Evolutionary conservation across 352 stramenopile genomes (phyloP).

Genomic region (Phytophthora sp.): DNA sequence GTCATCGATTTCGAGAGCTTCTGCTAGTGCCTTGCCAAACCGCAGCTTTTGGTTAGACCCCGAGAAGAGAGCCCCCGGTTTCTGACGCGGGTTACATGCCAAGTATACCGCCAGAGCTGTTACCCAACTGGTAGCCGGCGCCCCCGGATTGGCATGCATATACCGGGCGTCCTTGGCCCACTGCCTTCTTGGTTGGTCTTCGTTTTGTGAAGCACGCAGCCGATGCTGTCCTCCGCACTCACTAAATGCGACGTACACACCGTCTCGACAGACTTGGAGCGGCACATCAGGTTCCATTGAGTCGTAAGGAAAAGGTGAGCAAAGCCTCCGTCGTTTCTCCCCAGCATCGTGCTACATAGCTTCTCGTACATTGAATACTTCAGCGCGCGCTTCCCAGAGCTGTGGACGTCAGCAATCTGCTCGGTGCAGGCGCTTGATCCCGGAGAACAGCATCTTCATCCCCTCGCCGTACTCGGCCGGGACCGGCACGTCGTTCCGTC

Average conservation of each 20-base stretch:
- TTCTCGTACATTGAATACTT: slow-evolving; percentile 13
- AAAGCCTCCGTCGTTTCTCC: slow-evolving; percentile 17
- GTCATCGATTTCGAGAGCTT: background rate
- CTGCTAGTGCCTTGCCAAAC: slow-evolving; percentile 3
- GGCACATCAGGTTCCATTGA: slow-evolving; percentile 43
- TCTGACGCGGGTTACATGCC: background rate
- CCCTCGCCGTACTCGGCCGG: background rate
- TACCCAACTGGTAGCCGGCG: background rate
- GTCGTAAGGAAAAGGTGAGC: slow-evolving; percentile 30
- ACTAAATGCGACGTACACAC: slow-evolving; percentile 18
- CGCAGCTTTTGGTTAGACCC: slow-evolving; percentile 8
- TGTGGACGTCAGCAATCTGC: background rate
- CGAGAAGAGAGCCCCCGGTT: slow-evolving; percentile 3
- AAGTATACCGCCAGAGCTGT: slow-evolving; percentile 5
- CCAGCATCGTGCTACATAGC: slow-evolving; percentile 3
- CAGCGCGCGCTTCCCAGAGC: slow-evolving; percentile 16
- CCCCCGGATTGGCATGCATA: slow-evolving; percentile 16
- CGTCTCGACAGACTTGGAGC: slow-evolving; percentile 29
- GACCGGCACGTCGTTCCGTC: background rate
- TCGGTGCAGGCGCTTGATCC: slow-evolving; percentile 17
- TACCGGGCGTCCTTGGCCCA: slow-evolving; percentile 16
- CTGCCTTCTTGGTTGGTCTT: slow-evolving; percentile 30
- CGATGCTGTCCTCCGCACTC: no score
- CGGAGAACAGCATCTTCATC: slow-evolving; percentile 25
- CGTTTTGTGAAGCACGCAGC: no score